Percentiles rank a stretch among this genome's conserved stretches.
phyloP scores from a whole-genome alignment of 75 land plant genomes.

The Azolla pinnata region DNA sequence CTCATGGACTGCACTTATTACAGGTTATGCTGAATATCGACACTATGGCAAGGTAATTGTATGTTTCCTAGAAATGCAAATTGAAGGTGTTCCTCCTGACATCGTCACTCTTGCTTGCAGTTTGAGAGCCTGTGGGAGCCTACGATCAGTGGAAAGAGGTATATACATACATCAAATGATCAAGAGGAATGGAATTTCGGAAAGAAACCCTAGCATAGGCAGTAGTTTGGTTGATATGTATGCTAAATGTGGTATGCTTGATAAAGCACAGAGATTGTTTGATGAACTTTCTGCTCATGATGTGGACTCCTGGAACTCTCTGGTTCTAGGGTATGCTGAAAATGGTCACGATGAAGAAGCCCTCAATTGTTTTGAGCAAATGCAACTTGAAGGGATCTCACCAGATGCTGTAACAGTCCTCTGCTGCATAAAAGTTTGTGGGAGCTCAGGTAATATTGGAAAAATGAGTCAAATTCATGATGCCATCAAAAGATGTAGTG shows the following conservation, averaged over 20 bases:
- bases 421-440: background rate
- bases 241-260: slow-evolving; percentile 28
- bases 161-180: slow-evolving; percentile 23
- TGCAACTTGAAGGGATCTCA: background rate
- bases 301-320: slow-evolving; percentile 32
- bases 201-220: slow-evolving; percentile 8
- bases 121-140: slow-evolving; percentile 32
- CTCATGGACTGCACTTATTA: slow-evolving; percentile 59
- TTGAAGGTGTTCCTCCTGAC: slow-evolving; percentile 28
- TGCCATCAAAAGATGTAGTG: background rate
- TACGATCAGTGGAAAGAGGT: slow-evolving; percentile 37
- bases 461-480: no score
- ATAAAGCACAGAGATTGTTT: slow-evolving; percentile 16
- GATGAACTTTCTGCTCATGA: slow-evolving; percentile 18
- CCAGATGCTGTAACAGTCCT: background rate
- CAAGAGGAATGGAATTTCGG: slow-evolving; percentile 20
- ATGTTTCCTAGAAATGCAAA: slow-evolving; percentile 31
- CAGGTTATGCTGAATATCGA: slow-evolving; percentile 42
- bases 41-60: slow-evolving; percentile 19
- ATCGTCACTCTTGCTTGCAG: slow-evolving; percentile 48
- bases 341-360: background rate
- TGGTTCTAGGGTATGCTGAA: slow-evolving; percentile 7
- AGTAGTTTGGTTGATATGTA: slow-evolving; percentile 36
- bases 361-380: background rate
- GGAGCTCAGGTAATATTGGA: background rate